These are phyloP conservation scores for Colletotrichum spinosum DNA, from an alignment of 2,329 filamentous ascomycete species.

Conservation along the genomic window DNA sequence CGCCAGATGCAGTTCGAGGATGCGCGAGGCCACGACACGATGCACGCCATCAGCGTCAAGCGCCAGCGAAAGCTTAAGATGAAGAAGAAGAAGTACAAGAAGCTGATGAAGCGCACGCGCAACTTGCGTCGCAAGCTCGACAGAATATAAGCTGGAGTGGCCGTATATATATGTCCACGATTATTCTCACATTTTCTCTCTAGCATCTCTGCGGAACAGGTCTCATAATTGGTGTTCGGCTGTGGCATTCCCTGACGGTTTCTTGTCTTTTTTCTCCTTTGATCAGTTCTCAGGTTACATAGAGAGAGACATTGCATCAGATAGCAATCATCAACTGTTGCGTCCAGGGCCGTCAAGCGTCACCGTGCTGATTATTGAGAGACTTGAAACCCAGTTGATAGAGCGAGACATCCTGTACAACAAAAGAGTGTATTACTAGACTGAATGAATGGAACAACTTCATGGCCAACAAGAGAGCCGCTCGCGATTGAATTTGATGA, in stretches of 20 bases:
- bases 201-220: slow-evolving; percentile 38
- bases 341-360: slow-evolving; percentile 22
- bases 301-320: slow-evolving; percentile 36
- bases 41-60: slow-evolving; percentile 90
- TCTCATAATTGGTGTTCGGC: slow-evolving; percentile 34
- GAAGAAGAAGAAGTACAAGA: slow-evolving; percentile 99
- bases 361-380: slow-evolving; percentile 18
- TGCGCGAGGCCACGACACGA: slow-evolving; percentile 61
- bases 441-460: neutral
- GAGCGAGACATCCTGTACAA: slow-evolving; percentile 32
- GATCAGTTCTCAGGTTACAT: slow-evolving; percentile 24
- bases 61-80: slow-evolving; percentile 95
- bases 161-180: slow-evolving; percentile 42
- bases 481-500: neutral
- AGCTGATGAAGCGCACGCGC: slow-evolving; percentile 93
- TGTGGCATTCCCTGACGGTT: slow-evolving; percentile 23
- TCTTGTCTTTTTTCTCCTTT: slow-evolving; percentile 22
- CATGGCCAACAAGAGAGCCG: slow-evolving; percentile 1
- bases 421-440: slow-evolving; percentile 36
- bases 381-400: neutral
- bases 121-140: slow-evolving; percentile 89
- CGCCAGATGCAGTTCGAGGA: slow-evolving; percentile 72
- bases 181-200: slow-evolving; percentile 36
- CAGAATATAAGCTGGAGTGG: slow-evolving; percentile 60
- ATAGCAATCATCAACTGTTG: slow-evolving; percentile 37